phyloP scores from a whole-genome alignment of 768 basidiomycete species.

The Termitomyces sp. region DNA sequence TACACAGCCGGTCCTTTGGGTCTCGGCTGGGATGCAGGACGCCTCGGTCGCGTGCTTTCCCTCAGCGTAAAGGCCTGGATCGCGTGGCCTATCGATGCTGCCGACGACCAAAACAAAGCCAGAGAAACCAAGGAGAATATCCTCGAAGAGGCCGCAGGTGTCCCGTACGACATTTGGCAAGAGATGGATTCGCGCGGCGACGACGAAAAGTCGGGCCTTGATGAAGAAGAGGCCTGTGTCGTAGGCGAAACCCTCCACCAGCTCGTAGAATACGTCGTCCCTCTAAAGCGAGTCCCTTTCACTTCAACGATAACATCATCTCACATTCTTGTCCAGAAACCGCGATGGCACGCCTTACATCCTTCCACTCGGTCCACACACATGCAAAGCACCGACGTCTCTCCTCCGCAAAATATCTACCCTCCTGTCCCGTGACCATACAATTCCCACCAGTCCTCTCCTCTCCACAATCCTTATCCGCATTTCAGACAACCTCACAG shows the following conservation, averaged over 20 bases:
- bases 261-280: conserved; percentile 51
- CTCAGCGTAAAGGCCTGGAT: conserved; percentile 61
- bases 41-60: conserved; percentile 49
- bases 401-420: conserved; percentile 60
- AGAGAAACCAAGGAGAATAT: conserved; percentile 45
- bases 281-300: conserved; percentile 45
- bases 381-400: conserved; percentile 49
- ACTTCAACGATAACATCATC: neutral
- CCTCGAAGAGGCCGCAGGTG: conserved; percentile 63
- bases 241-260: conserved; percentile 58
- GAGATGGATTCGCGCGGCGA: conserved; percentile 60
- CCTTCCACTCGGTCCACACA: conserved; percentile 46
- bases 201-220: conserved; percentile 43
- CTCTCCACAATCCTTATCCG: conserved; percentile 60
- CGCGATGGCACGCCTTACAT: conserved; percentile 37
- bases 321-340: conserved; percentile 24
- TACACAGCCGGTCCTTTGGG: conserved; percentile 22
- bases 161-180: conserved; percentile 67
- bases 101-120: conserved; percentile 24
- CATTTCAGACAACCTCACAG: conserved; percentile 65
- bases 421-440: conserved; percentile 59
- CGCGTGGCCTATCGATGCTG: conserved; percentile 24
- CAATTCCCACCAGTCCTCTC: conserved; percentile 50
- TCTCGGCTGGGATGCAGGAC: conserved; percentile 61
- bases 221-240: conserved; percentile 64